Conservation (phyloP, 1,284 basidiomycete species). For the Leccinum pachyderme region DNA sequence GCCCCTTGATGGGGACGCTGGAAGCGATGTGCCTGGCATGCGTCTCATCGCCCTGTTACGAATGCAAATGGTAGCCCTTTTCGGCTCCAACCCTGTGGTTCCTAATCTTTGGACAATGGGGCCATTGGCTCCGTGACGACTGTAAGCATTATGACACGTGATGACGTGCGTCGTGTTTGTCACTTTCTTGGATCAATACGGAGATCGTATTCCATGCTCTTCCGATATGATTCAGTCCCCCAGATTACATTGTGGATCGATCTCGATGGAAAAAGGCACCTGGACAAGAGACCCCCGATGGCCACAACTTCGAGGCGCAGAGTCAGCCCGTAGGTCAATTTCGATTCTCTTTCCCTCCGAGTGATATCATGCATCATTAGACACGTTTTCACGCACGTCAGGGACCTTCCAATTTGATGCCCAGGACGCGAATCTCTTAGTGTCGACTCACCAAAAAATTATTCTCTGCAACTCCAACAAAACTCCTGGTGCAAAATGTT, state of each 20-base stretch:
- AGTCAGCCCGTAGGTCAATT: not conserved
- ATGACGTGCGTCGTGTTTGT: not conserved
- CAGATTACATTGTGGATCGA: not conserved
- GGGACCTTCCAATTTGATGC: not conserved
- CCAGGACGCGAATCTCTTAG: not conserved
- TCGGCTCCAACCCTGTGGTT: not conserved
- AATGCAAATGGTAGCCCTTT: not conserved
- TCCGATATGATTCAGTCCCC: not conserved
- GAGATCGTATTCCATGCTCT: not conserved
- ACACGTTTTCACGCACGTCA: not conserved
- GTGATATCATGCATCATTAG: not conserved
- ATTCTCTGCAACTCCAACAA: not conserved
- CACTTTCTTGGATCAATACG: not conserved
- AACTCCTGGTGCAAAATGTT: not conserved
- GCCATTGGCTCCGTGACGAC: not conserved
- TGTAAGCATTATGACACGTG: not conserved
- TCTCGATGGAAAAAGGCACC: not conserved
- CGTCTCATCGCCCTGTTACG: not conserved
- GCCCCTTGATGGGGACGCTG: not conserved
- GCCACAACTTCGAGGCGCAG: not conserved
- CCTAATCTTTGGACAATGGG: not conserved
- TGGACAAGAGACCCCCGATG: not conserved
- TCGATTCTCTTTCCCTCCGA: not conserved
- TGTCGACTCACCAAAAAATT: not conserved
- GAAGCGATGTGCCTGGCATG: not conserved